A percentile compares a stretch with the other conserved stretches of the same genome.
Evolutionary conservation across 257 asterid genomes (phyloP).

Genomic region (Galeopsis tetrahit): DNA sequence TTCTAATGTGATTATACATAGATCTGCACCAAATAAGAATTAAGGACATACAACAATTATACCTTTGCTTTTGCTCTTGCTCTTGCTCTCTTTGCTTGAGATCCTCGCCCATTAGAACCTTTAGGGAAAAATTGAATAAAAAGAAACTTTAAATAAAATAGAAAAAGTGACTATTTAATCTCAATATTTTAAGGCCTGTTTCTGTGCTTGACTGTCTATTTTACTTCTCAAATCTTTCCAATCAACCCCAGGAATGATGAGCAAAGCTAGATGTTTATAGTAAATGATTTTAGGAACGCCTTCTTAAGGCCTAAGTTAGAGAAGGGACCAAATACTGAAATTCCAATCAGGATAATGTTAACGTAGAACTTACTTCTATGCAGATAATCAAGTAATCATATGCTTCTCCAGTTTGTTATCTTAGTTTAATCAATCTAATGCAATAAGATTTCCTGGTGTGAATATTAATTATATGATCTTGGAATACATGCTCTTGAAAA

Average conservation of each 20-base stretch:
- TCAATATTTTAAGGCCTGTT: slow-evolving; percentile 18
- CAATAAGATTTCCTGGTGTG: slow-evolving; percentile 2
- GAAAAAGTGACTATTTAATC: slow-evolving; percentile 4
- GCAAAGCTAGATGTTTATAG: slow-evolving; percentile 7
- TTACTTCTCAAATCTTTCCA: slow-evolving; percentile 14
- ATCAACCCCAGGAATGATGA: slow-evolving; percentile 13
- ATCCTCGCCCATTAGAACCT: slow-evolving; percentile 74
- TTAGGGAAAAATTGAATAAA: slow-evolving; percentile 17
- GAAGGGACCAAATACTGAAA: slow-evolving; percentile 15
- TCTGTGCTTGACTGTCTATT: slow-evolving; percentile 15
- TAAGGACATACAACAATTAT: slow-evolving; percentile 21
- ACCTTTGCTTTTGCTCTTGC: slow-evolving; percentile 81
- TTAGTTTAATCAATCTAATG: slow-evolving; percentile 3
- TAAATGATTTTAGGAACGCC: slow-evolving; percentile 9
- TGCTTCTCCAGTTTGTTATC: slow-evolving; percentile 17
- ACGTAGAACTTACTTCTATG: slow-evolving; percentile 9
- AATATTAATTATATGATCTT: not conserved
- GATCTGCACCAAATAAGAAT: slow-evolving; percentile 19
- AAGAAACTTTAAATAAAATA: slow-evolving; percentile 16
- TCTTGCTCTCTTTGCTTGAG: slow-evolving; percentile 70
- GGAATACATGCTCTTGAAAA: slow-evolving; percentile 8
- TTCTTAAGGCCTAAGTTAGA: slow-evolving; percentile 16
- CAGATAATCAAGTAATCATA: slow-evolving; percentile 7
- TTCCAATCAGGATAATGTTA: slow-evolving; percentile 6
- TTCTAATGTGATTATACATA: slow-evolving; percentile 21